Evolutionary conservation across 2,329 filamentous ascomycete genomes (phyloP), one percentile per base, ranked within the genome.

Genomic region (Arthrobotrys musiformis): DNA sequence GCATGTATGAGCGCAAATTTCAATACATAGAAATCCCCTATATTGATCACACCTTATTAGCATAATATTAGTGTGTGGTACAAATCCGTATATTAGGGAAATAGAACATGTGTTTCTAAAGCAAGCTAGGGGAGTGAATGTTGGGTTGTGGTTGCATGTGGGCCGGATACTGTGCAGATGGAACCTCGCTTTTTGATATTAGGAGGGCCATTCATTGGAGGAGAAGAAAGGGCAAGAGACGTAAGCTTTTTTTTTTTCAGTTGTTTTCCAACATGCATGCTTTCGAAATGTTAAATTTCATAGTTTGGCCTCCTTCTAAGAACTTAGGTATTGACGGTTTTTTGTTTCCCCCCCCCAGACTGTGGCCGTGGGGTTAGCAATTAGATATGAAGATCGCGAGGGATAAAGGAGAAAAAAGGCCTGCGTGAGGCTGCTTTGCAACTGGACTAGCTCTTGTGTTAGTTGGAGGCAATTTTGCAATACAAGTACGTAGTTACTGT

Each of bases 61-160:
- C 26, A 30, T 15, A 33, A 17, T 17, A 2, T 2, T 22, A 30
- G 52, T 56, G 48, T 4, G 28, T 56, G 30, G 28, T 56, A 56
- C 52, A 56, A 7, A 19, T 19, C 19, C n/a, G n/a, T n/a, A n/a
- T n/a, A 44, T 44, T 1, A 9, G 30, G 24, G 19, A 56, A 50
- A 56, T 9, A 8, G 52, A 37, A 6, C 19, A n/a, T 22, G 13
- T 9, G 30, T 22, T 56, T 56, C 52, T 37, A 37, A 56, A 56
- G 2, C 15, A n/a, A 15, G 28, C 48, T 30, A 33, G 48, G 52
- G 24, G 52, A 50, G 46, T 15, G 46, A 56, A 56, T 56, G 52
- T 56, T 56, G 52, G 35, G 28, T 35, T 22, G 22, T 56, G 35
- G 52, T 56, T 56, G 52, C 52, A 56, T 56, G 50, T 56, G 50